These are phyloP conservation scores for Podospora australis DNA, from an alignment of 495 filamentous ascomycete genomes.

Conservation along the genomic window DNA sequence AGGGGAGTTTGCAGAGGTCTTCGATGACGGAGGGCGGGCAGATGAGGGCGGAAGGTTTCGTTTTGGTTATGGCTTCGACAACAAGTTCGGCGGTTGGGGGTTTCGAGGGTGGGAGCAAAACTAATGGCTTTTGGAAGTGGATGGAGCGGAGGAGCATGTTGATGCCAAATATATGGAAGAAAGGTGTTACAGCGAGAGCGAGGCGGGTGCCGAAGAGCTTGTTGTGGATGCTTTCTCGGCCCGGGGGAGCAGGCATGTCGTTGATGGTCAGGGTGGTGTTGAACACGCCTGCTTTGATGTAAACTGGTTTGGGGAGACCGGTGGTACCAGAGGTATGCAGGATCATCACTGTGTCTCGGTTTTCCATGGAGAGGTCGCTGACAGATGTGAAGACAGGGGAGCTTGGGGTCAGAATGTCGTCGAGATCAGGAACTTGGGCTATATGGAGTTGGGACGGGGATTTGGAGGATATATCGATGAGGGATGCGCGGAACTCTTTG, in stretches of 20 bases:
- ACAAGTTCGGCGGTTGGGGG: not conserved
- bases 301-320: not conserved
- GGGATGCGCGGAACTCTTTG: constrained; percentile 7
- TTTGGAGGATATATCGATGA: not conserved
- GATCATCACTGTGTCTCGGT: not conserved
- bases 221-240: not conserved
- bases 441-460: not conserved
- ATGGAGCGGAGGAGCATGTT: not conserved
- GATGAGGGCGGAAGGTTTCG: not conserved
- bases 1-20: not conserved
- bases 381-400: constrained; percentile 9
- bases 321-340: not conserved
- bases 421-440: constrained; percentile 10
- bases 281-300: not conserved
- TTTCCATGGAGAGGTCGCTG: not conserved
- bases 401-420: constrained; percentile 14
- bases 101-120: not conserved
- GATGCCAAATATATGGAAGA: not conserved
- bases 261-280: not conserved
- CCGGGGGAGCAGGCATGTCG: not conserved
- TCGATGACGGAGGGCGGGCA: not conserved
- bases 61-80: not conserved
- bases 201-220: not conserved
- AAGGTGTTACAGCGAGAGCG: not conserved
- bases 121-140: not conserved